Base-by-base conservation (phyloP, 257 asterid genomes). In the Ehretia macrophylla region DNA sequence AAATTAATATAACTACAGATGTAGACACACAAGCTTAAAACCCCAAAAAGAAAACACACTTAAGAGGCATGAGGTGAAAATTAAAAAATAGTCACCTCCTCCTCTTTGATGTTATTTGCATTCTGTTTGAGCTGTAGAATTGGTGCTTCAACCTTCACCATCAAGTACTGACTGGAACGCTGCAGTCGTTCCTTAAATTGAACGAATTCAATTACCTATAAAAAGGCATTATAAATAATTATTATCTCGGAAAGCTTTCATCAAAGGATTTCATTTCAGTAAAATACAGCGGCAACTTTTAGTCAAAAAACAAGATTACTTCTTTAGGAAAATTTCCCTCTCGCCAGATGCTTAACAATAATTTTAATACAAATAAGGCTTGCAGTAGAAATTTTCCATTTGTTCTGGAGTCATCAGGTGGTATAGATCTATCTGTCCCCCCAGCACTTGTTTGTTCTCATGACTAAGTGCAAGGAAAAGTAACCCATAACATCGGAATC, bases 111-210 rank as follows among this genome's bases (percentile, higher is more conserved):
- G 72, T 64, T 73, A 77, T 67, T 51, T 27, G 99, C 83, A 68
- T 79, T 87, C 79, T 83, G 84, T 83, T 89, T 93, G 59, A 93
- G 76, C 86, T 83, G 94, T 67, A 93, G 69, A 80, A 93, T 76
- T 42, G 96, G 81, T 65, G 81, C 76, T 81, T 93, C 97, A 66
- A 89, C 81, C 79, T 85, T 93, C 37, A 87, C 90, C 77, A 77
- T 69, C 55, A 89, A 63, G 68, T 93, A 93, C 76, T 89, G 99
- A 69, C 78, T 81, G 35, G 99, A 93, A 19, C 83, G 77, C 67
- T 82, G 96, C 72, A 93, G 61, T 55, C 81, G 83, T 69, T 89
- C 94, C 83, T 93, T 93, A 71, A 93, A 93, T 68, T 86, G 96
- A 68, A 93, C 95, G 56, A 93, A 93, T 60, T 93, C 99, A 74